Percentiles rank a stretch among this genome's conserved stretches.
Evolutionary conservation across 805 yeast species (phyloP).

Genomic region (Vanderwaltozyma polyspora): DNA sequence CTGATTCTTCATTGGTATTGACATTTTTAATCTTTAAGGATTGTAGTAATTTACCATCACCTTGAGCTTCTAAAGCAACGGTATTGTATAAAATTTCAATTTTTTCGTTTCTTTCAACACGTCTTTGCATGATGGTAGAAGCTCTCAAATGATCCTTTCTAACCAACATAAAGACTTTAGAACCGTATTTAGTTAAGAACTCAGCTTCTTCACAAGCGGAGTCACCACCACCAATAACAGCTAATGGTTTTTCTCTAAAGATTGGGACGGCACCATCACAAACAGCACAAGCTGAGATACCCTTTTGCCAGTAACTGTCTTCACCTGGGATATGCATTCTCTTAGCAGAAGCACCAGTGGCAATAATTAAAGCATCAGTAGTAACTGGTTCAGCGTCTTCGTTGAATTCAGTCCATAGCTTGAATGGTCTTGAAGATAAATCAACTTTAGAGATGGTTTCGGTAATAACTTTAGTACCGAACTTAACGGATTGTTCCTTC

Average conservation of each 20-base stretch:
- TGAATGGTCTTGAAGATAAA: conserved; percentile 79
- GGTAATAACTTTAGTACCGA: conserved; percentile 90
- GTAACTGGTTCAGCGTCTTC: conserved; percentile 88
- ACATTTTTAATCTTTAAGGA: conserved; percentile 57
- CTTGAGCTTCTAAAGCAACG: conserved; percentile 79
- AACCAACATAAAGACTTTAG: conserved; percentile 85
- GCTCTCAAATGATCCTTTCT: conserved; percentile 94
- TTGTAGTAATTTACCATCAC: conserved; percentile 78
- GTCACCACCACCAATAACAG: conserved; percentile 98
- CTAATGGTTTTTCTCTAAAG: conserved; percentile 94
- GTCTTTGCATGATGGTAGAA: conserved; percentile 91
- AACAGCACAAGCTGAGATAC: conserved; percentile 98
- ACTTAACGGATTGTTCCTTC: conserved; percentile 77
- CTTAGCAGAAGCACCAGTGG: conserved; percentile 98
- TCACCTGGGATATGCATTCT: conserved; percentile 93
- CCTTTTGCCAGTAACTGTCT: conserved; percentile 97
- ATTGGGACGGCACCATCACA: conserved; percentile 99
- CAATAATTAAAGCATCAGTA: conserved; percentile 83
- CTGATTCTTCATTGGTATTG: conserved; percentile 55
- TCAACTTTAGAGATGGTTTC: conserved; percentile 94
- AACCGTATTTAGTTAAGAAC: conserved; percentile 93
- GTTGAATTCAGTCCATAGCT: conserved; percentile 91
- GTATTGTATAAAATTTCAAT: conserved; percentile 84
- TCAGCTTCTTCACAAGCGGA: conserved; percentile 99
- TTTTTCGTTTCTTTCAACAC: conserved; percentile 75